Base-by-base conservation (phyloP, 139 green algal genomes). In the Volvox reticuliferus region DNA sequence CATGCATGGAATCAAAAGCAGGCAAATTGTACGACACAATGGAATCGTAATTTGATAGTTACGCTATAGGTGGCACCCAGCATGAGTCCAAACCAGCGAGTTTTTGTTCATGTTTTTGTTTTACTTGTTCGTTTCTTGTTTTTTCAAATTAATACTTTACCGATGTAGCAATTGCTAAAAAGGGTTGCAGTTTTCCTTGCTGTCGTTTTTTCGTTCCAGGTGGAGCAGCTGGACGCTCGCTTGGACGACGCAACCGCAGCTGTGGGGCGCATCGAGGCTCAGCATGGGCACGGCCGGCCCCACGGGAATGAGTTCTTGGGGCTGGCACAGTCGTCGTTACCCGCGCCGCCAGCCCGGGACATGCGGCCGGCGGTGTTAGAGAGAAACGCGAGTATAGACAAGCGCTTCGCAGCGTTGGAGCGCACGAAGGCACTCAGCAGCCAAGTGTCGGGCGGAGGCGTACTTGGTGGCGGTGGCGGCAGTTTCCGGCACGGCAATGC, bases 231-330 rank as follows among this genome's bases (percentile, higher is more conserved):
- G 26, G 79, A 73, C 50, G 44, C 6, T 9, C 26, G 79, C 50
- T 30, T 86, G 5, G 79, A 71, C 5, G 79, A 86, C 28, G 24
- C 79, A 3, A 44, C 68, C 9, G 26, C 79, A 14, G 50, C 50
- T 14, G 79, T 71, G 12, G 50, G 19, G 14, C 79, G 79, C 28
- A 86, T 86, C 35, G 79, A 86, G 50, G 78, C 28, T 22, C 36
- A 67, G 78, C 78, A 84, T 26, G 78, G 20, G 1, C 13, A n/a
- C 78, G 36, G 78, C 20, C 75, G 75, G 36, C 30, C 32, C 30
- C 36, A 37, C 21, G 78, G 75, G 6, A 81, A 81, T 35, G 75
- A 84, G 28, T 84, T 84, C 78, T 18, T 84, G 78, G 78, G 78
- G 37, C 36, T 84, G 78, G 19, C 0, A 2, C 22, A 79, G 75